Evolutionary conservation across 176 grass and related monocot genomes (phyloP).

Genomic region (Miscanthus lutarioriparius): DNA sequence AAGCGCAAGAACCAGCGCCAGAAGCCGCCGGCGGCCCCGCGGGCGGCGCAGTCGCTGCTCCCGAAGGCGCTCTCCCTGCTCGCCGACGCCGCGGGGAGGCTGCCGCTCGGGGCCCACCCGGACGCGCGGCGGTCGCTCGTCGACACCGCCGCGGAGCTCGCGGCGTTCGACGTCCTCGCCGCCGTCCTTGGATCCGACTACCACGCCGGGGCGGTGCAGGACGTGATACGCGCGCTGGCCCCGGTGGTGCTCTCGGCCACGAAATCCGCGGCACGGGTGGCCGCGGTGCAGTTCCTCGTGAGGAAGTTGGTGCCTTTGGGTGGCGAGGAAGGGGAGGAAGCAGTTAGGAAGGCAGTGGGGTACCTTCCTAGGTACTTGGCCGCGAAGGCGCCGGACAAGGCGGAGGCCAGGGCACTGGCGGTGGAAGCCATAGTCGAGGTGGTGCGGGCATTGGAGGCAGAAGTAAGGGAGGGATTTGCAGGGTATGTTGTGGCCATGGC

Average conservation of each 20-base stretch:
- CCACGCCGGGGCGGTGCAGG: constrained; percentile 43
- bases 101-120: constrained; percentile 62
- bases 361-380: constrained; percentile 76
- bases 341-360: constrained; percentile 56
- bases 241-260: constrained; percentile 43
- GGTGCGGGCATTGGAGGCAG: constrained; percentile 37
- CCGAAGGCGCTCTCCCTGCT: constrained; percentile 50
- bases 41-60: constrained; percentile 27
- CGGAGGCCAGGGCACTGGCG: constrained; percentile 61
- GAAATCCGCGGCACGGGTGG: constrained; percentile 39
- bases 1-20: constrained; percentile 39
- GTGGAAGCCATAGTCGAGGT: constrained; percentile 82
- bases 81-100: constrained; percentile 44
- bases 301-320: constrained; percentile 67
- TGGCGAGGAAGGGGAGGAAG: constrained; percentile 50
- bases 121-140: constrained; percentile 63
- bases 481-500: constrained; percentile 65
- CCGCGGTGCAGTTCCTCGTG: constrained; percentile 60
- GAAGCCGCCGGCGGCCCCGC: not conserved
- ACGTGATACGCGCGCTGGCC: constrained; percentile 58
- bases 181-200: constrained; percentile 53
- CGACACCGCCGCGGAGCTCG: constrained; percentile 55
- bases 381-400: constrained; percentile 71
- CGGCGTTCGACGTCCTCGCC: constrained; percentile 54
- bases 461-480: constrained; percentile 44